These are phyloP conservation scores for Rhizopogon sp. DNA, from an alignment of 768 basidiomycete species.

Conservation along the genomic window DNA sequence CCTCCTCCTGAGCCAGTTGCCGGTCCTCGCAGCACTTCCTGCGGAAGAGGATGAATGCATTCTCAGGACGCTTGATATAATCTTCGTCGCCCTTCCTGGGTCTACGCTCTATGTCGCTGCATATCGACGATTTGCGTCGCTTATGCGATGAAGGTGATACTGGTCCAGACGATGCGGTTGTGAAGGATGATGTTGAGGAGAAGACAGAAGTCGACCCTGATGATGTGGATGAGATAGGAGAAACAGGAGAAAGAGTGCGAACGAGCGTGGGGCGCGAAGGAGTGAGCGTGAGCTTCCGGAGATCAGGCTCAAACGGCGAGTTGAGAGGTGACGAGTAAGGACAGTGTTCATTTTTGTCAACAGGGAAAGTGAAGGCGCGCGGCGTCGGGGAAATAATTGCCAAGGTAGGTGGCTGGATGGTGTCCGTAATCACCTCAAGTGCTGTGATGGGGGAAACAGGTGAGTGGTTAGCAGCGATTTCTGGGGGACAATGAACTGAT, in stretches of 20 bases:
- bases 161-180: slow-evolving; percentile 26
- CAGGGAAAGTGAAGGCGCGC: slow-evolving; percentile 44
- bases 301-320: slow-evolving; percentile 74
- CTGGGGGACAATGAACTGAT: slow-evolving; percentile 4
- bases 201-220: slow-evolving; percentile 39
- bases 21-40: slow-evolving; percentile 74
- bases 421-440: slow-evolving; percentile 74
- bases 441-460: slow-evolving; percentile 31
- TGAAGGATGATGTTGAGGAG: slow-evolving; percentile 33
- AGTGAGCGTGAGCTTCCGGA: slow-evolving; percentile 39
- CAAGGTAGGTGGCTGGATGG: slow-evolving; percentile 47
- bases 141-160: slow-evolving; percentile 34
- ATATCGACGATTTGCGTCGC: slow-evolving; percentile 48
- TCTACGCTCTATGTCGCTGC: slow-evolving; percentile 43
- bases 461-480: slow-evolving; percentile 12
- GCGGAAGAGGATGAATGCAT: slow-evolving; percentile 82
- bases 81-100: slow-evolving; percentile 70
- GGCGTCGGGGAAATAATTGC: slow-evolving; percentile 59
- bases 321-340: slow-evolving; percentile 62
- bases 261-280: slow-evolving; percentile 35
- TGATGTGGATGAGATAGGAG: slow-evolving; percentile 19
- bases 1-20: slow-evolving; percentile 50
- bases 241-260: slow-evolving; percentile 40
- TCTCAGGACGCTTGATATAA: slow-evolving; percentile 81
- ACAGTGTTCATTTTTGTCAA: slow-evolving; percentile 37